phyloP scores from a whole-genome alignment of 2,329 filamentous ascomycete species.

The Diaporthe sp. region DNA sequence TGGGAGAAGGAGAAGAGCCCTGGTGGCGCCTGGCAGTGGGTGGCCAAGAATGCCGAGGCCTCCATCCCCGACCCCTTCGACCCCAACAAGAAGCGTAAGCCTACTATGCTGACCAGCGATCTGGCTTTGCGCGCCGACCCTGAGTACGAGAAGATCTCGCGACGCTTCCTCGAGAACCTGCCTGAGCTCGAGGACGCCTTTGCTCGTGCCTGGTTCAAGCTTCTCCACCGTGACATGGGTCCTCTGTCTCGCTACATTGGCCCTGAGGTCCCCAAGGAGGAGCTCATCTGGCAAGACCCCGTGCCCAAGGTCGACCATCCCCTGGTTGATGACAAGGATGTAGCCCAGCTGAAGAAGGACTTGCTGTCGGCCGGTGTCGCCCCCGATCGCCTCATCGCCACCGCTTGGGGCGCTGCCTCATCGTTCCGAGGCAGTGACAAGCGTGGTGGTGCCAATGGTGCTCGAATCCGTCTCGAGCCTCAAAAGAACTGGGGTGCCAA shows the following conservation, averaged over 20 bases:
- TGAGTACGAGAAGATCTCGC: constrained; percentile 80
- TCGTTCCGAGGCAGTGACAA: constrained; percentile 83
- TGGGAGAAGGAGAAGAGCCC: constrained; percentile 84
- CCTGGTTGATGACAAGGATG: constrained; percentile 72
- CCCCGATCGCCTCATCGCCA: constrained; percentile 71
- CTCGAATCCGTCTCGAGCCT: constrained; percentile 79
- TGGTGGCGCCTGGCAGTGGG: constrained; percentile 82
- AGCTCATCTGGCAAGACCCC: constrained; percentile 81
- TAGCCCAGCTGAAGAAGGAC: constrained; percentile 75
- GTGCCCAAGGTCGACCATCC: constrained; percentile 71
- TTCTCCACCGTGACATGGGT: constrained; percentile 84
- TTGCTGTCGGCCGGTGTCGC: constrained; percentile 74
- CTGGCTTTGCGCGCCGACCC: constrained; percentile 79
- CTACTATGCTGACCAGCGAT: constrained; percentile 84
- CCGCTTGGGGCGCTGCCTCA: constrained; percentile 78
- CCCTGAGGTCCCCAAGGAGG: constrained; percentile 79
- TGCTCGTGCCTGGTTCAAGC: constrained; percentile 84
- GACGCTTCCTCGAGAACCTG: constrained; percentile 76
- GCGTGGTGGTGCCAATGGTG: constrained; percentile 86
- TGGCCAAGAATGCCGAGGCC: constrained; percentile 75
- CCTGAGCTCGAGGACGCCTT: constrained; percentile 78
- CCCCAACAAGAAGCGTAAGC: constrained; percentile 76
- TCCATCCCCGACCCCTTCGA: constrained; percentile 81
- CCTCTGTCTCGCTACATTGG: constrained; percentile 78
- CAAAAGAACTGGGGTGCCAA: constrained; percentile 81